These are phyloP conservation scores for Cynara cardunculus DNA, from an alignment of 129 eudicot genomes.

Conservation along the genomic window DNA sequence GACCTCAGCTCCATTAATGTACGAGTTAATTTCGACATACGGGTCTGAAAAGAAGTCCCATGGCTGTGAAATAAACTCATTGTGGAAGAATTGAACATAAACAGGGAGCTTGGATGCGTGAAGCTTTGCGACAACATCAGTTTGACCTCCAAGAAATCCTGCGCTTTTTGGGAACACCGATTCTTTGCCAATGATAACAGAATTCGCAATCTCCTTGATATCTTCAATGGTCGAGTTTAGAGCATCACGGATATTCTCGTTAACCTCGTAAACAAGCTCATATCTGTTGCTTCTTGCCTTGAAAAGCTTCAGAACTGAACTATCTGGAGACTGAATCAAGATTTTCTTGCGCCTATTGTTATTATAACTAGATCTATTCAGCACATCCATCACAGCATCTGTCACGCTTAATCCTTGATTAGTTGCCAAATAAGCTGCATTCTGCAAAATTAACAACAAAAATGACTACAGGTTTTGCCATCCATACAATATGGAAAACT, in stretches of 20 bases:
- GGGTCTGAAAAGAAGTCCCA: slow-evolving; percentile 93
- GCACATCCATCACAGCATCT: slow-evolving; percentile 57
- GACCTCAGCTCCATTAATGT: slow-evolving; percentile 26
- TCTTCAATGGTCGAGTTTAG: slow-evolving; percentile 57
- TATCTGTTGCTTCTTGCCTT: slow-evolving; percentile 49
- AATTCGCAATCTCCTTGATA: slow-evolving; percentile 58
- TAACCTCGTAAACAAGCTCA: slow-evolving; percentile 70
- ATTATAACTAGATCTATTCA: slow-evolving; percentile 43
- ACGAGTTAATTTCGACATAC: slow-evolving; percentile 56
- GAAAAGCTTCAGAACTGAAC: slow-evolving; percentile 55
- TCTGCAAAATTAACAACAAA: slow-evolving; percentile 36
- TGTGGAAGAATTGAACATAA: slow-evolving; percentile 51
- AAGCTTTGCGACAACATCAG: slow-evolving; percentile 54
- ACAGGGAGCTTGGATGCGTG: slow-evolving; percentile 60
- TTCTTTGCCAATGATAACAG: slow-evolving; percentile 55
- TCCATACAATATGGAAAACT: background rate
- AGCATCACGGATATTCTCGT: slow-evolving; percentile 57
- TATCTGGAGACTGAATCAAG: slow-evolving; percentile 66
- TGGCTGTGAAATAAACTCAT: slow-evolving; percentile 73
- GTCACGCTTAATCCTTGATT: slow-evolving; percentile 57
- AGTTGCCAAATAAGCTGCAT: slow-evolving; percentile 71
- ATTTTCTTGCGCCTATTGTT: slow-evolving; percentile 49
- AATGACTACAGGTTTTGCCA: background rate
- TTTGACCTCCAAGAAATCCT: slow-evolving; percentile 45
- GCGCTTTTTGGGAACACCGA: slow-evolving; percentile 50